These are phyloP conservation scores for Linnemannia schmuckeri DNA, from an alignment of 192 early-diverging fungal genomes.

Conservation along the genomic window DNA sequence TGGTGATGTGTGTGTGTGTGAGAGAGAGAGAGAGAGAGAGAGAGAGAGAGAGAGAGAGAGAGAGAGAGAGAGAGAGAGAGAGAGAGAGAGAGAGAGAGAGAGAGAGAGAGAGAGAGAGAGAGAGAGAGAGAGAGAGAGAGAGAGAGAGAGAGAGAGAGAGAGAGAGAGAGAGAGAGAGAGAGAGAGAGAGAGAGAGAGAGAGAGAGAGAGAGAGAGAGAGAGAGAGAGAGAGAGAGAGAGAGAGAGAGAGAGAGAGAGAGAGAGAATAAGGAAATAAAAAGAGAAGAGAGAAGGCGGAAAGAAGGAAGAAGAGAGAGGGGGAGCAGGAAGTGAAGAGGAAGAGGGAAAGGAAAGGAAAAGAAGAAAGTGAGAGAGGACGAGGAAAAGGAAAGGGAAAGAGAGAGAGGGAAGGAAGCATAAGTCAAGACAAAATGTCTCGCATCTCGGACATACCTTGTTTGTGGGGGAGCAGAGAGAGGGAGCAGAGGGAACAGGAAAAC, in stretches of 20 bases:
- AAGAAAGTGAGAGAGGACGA: not conserved
- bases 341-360: not conserved
- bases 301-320: not conserved
- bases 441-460: conserved; percentile 11
- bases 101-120: not conserved
- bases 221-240: not conserved
- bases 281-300: not conserved
- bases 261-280: not conserved
- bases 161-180: not conserved
- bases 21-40: not conserved
- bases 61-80: not conserved
- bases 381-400: not conserved
- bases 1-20: not conserved
- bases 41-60: not conserved
- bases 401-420: not conserved
- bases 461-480: not conserved
- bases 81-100: not conserved
- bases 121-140: too few relatives aligned
- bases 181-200: not conserved
- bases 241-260: not conserved
- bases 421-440: not conserved
- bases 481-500: not conserved
- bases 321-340: not conserved
- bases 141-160: not conserved
- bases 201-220: not conserved